phyloP scores from a whole-genome alignment of 805 yeast genomes.

The Scheffersomyces lignosus region DNA sequence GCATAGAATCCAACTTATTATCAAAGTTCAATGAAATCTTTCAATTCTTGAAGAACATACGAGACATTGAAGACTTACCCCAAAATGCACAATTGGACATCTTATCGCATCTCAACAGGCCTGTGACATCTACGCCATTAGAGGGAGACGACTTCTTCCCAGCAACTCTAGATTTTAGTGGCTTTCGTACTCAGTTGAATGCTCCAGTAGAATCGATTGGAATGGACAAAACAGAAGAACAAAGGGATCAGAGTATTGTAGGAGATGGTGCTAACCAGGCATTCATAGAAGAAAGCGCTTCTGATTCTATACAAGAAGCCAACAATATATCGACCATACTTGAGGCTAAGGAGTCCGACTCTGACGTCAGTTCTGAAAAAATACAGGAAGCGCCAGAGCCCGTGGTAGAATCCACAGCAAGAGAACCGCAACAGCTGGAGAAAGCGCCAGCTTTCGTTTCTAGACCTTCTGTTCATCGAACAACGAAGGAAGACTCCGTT shows the following conservation, averaged over 20 bases:
- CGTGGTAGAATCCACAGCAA: background rate
- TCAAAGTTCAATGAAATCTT: slow-evolving; percentile 47
- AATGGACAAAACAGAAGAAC: slow-evolving; percentile 41
- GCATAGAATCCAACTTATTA: slow-evolving; percentile 42
- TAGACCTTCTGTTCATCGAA: too few relatives aligned
- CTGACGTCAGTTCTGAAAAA: background rate
- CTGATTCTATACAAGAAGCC: background rate
- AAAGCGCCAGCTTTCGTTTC: background rate
- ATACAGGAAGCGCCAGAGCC: background rate
- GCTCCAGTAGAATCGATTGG: too few relatives aligned
- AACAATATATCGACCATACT: slow-evolving; percentile 2
- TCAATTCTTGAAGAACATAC: slow-evolving; percentile 40
- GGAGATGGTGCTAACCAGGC: background rate
- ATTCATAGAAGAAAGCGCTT: background rate
- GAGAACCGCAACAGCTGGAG: background rate
- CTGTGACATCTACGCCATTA: slow-evolving; percentile 21
- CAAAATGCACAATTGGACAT: slow-evolving; percentile 16
- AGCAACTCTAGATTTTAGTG: too few relatives aligned
- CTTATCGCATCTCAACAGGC: slow-evolving; percentile 6
- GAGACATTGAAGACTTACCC: slow-evolving; percentile 41
- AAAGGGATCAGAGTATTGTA: slow-evolving; percentile 14
- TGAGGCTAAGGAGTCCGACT: slow-evolving; percentile 3
- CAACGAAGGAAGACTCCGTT: too few relatives aligned
- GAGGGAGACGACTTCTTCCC: background rate
- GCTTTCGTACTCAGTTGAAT: background rate